Percentiles rank a stretch among this genome's conserved stretches.
Evolutionary conservation across 2,329 filamentous ascomycete genomes (phyloP).

Genomic region (Cladosporium cucumerinum): DNA sequence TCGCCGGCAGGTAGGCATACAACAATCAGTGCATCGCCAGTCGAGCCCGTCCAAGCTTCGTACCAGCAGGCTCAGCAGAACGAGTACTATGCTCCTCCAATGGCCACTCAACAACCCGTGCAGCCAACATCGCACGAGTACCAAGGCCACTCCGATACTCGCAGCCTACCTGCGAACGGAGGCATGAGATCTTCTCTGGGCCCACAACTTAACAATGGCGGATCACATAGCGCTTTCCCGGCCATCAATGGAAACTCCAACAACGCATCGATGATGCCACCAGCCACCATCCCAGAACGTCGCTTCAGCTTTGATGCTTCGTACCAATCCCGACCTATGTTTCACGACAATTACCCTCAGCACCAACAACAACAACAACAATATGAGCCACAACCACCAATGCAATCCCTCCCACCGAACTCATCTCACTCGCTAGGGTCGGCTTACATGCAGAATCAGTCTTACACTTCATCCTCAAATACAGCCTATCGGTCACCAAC

Average conservation of each 20-base stretch:
- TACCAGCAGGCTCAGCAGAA: not conserved
- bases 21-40: constrained; percentile 21
- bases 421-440: constrained; percentile 20
- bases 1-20: constrained; percentile 21
- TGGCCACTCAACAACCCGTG: not conserved
- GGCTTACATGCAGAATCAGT: constrained; percentile 22
- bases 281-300: constrained; percentile 15
- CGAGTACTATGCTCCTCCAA: constrained; percentile 6
- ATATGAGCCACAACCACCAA: constrained; percentile 20
- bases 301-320: constrained; percentile 26
- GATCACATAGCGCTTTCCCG: not conserved
- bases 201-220: constrained; percentile 6
- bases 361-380: not conserved
- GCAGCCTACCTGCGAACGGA: not conserved
- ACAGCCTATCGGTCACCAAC: constrained; percentile 23
- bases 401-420: constrained; percentile 29
- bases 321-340: constrained; percentile 7
- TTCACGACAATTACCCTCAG: not conserved
- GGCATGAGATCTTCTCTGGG: not conserved
- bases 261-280: constrained; percentile 14
- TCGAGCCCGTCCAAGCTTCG: constrained; percentile 1
- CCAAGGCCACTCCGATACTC: not conserved
- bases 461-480: constrained; percentile 22
- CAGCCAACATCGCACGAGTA: not conserved
- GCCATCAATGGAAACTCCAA: constrained; percentile 9